A percentile compares a stretch with the other conserved stretches of the same genome.
Conservation (phyloP, 2,329 filamentous ascomycete species). For the Claviceps lovelessii region DNA sequence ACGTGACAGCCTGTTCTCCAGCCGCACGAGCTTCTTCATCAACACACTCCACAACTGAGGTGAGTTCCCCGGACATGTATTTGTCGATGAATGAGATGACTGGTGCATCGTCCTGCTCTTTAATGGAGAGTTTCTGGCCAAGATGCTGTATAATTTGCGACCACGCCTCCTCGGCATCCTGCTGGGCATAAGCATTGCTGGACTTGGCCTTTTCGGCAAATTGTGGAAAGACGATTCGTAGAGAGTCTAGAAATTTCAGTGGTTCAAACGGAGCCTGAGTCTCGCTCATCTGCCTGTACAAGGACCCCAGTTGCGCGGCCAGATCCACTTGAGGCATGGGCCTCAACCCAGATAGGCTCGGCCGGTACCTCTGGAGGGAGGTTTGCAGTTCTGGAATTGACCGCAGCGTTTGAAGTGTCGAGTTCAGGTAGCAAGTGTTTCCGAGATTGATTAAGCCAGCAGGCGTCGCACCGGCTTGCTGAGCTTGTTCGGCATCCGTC, state of each 20-base stretch:
- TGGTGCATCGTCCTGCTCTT: constrained; percentile 31
- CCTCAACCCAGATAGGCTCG: constrained; percentile 21
- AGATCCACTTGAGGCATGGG: constrained; percentile 48
- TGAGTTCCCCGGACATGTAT: constrained; percentile 75
- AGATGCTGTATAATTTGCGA: constrained; percentile 83
- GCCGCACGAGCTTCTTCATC: constrained; percentile 61
- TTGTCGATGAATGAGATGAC: constrained; percentile 70
- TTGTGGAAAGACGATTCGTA: constrained; percentile 72
- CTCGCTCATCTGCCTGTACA: constrained; percentile 80
- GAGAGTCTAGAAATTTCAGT: constrained; percentile 63
- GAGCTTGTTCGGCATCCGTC: constrained; percentile 83
- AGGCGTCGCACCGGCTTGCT: constrained; percentile 69
- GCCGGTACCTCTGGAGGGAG: constrained; percentile 48
- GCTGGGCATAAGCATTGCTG: constrained; percentile 80
- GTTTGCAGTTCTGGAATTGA: constrained; percentile 83
- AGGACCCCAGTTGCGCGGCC: constrained; percentile 59
- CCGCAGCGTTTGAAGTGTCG: constrained; percentile 81
- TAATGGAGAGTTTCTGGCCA: constrained; percentile 59
- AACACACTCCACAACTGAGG: constrained; percentile 67
- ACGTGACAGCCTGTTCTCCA: constrained; percentile 54
- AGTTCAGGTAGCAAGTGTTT: constrained; percentile 98
- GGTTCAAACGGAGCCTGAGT: constrained; percentile 82
- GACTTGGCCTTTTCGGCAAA: constrained; percentile 81
- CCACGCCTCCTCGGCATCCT: constrained; percentile 97
- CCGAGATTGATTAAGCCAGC: constrained; percentile 83